Percentiles rank a stretch among this genome's conserved stretches.
Evolutionary conservation across 2,329 filamentous ascomycete genomes (phyloP).

Genomic region (Elsinoe necatrix): DNA sequence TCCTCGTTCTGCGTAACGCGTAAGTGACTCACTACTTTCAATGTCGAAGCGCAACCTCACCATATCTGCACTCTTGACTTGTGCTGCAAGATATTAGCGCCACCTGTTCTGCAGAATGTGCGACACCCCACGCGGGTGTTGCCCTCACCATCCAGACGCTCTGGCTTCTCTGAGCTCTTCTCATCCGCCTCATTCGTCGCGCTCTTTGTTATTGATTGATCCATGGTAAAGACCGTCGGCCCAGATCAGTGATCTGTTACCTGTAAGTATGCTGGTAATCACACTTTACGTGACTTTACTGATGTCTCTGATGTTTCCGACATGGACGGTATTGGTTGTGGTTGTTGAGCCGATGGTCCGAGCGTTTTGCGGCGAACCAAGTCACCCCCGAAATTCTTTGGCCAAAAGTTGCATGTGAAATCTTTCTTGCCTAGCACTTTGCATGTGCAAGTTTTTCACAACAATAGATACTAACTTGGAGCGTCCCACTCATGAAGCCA

Average conservation of each 20-base stretch:
- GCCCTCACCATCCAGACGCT: conserved; percentile 66
- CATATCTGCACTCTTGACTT: conserved; percentile 98
- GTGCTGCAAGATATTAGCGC: conserved; percentile 49
- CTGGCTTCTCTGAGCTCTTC: conserved; percentile 24
- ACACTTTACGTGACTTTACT: not conserved
- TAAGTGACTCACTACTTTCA: not conserved
- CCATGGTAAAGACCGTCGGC: not conserved
- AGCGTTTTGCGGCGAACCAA: not conserved
- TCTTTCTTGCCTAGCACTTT: not conserved
- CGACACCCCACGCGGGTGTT: conserved; percentile 7
- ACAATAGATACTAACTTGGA: not conserved
- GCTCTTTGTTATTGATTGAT: not conserved
- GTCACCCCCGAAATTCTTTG: conserved; percentile 17
- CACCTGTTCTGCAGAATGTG: not conserved
- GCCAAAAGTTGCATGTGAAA: not conserved
- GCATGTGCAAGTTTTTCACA: not conserved
- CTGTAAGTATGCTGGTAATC: too few species aligned
- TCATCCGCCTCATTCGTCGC: not conserved
- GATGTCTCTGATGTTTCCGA: not conserved
- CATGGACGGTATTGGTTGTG: not conserved
- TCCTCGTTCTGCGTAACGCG: conserved; percentile 65
- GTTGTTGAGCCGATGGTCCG: not conserved
- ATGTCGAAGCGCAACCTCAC: too few species aligned
- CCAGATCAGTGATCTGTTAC: too few species aligned
- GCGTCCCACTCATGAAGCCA: not conserved